Conservation (phyloP, 768 basidiomycete genomes). For the Mycena amicta region DNA sequence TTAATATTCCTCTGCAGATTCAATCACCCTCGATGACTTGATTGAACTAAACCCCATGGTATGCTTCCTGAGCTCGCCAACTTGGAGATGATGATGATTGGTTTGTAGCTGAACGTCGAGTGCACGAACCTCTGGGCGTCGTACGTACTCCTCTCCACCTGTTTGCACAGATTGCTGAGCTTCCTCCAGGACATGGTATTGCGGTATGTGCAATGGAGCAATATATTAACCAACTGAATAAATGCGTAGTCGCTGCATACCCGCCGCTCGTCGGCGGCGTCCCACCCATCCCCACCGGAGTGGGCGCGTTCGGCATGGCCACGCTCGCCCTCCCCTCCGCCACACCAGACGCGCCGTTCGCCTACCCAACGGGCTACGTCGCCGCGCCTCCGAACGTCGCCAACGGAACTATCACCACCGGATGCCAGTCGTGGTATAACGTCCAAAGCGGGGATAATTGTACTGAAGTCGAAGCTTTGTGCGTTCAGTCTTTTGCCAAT, state of each 20-base stretch:
- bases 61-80: background rate
- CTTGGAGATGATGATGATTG: background rate
- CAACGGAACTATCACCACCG: slow-evolving; percentile 2
- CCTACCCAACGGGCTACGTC: background rate
- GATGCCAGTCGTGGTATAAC: slow-evolving; percentile 3
- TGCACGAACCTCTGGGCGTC: slow-evolving; percentile 15
- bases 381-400: background rate
- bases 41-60: slow-evolving; percentile 7
- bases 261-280: slow-evolving; percentile 1
- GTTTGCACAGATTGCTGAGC: background rate
- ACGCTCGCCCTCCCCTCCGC: slow-evolving; percentile 1
- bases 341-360: background rate
- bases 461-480: background rate
- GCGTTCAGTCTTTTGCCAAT: too few relatives aligned
- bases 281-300: background rate
- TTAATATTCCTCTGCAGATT: slow-evolving; percentile 1
- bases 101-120: background rate
- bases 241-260: slow-evolving; percentile 12
- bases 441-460: slow-evolving; percentile 1
- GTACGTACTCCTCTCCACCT: background rate
- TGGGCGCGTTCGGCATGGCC: background rate
- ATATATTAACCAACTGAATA: too few relatives aligned
- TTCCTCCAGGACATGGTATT: slow-evolving; percentile 4
- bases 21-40: slow-evolving; percentile 6
- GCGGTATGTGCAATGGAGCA: slow-evolving; percentile 3